These are phyloP conservation scores for Phytopythium oedochilum DNA, from an alignment of 352 stramenopile genomes.

Conservation along the genomic window DNA sequence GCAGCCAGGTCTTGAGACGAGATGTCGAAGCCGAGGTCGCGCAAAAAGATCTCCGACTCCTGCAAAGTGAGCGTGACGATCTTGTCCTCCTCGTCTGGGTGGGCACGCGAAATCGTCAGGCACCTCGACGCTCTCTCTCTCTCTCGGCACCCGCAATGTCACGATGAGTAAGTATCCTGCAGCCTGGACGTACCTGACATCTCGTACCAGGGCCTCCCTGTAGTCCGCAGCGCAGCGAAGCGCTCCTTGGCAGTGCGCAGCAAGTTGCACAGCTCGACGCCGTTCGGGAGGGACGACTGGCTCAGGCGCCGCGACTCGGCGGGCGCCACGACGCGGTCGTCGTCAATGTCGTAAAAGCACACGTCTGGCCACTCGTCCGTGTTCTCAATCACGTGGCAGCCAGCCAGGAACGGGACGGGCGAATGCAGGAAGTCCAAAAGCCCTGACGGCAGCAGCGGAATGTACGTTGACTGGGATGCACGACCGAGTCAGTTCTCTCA, in stretches of 20 bases:
- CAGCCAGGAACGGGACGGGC: constrained; percentile 74
- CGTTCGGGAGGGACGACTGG: constrained; percentile 47
- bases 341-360: constrained; percentile 82
- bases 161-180: neutral
- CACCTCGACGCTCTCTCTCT: too few species aligned
- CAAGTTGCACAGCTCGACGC: constrained; percentile 50
- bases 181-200: constrained; percentile 30
- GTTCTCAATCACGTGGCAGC: constrained; percentile 50
- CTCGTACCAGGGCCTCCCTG: constrained; percentile 69
- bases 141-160: too few species aligned
- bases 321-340: constrained; percentile 39
- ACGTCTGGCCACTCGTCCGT: constrained; percentile 78
- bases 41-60: constrained; percentile 65
- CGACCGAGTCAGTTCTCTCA: neutral
- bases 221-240: constrained; percentile 32
- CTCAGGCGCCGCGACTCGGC: constrained; percentile 38
- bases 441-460: constrained; percentile 64
- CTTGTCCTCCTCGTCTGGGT: constrained; percentile 58
- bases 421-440: constrained; percentile 83
- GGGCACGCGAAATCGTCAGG: neutral
- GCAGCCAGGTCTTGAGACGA: constrained; percentile 49
- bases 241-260: constrained; percentile 50
- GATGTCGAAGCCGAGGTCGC: constrained; percentile 65
- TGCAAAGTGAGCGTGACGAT: constrained; percentile 71
- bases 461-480: constrained; percentile 68